Evolutionary conservation across 345 rosid genomes (phyloP), one percentile per base, ranked within the genome.

Genomic region (Eucalyptus sp.): DNA sequence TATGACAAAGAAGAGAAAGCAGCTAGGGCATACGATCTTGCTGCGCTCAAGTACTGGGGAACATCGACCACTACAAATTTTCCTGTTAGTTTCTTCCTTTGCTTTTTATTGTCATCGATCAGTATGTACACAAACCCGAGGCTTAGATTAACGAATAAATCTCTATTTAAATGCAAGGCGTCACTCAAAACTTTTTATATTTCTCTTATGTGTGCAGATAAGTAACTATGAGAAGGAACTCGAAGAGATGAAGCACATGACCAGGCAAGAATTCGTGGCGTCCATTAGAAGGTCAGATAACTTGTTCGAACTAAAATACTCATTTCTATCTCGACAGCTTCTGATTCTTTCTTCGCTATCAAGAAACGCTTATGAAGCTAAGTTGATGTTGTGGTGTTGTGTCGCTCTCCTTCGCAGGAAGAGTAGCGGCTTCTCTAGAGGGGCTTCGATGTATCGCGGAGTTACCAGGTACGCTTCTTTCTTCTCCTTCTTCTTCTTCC

Each of bases 1-100:
- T 98, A 98, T 94, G 99, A 98, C 91, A 98, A 98, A 92, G 99
- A 98, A 95, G 99, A 98, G 91, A 98, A 98, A 90, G 99, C 99
- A 76, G 99, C 99, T 87, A 93, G 99, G 92, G 96, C 99, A 86
- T 98, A 98, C 92, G 99, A 98, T 92, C 89, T 97, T 66, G 97
- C 99, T 87, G 99, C 99, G 62, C 95, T 98, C 24, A 98, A 98
- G 89, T 98, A 98, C 88, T 98, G 99, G 99, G 99, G 99, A 87
- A 92, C 99, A 20, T 97, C 99, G 33, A 98, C 99, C 83, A 98
- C 99, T 46, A 98, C 98, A 68, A 98, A 98, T 89, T 98, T 98
- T 88, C 99, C 99, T 2, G 99, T 97, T 89, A 31, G 84, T 76
- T 76, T 76, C 48, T 76, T 76, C 29, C 15, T 76, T 76, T 11